phyloP scores from a whole-genome alignment of 2,329 filamentous ascomycete genomes.

The Lasiodiplodia sp. region DNA sequence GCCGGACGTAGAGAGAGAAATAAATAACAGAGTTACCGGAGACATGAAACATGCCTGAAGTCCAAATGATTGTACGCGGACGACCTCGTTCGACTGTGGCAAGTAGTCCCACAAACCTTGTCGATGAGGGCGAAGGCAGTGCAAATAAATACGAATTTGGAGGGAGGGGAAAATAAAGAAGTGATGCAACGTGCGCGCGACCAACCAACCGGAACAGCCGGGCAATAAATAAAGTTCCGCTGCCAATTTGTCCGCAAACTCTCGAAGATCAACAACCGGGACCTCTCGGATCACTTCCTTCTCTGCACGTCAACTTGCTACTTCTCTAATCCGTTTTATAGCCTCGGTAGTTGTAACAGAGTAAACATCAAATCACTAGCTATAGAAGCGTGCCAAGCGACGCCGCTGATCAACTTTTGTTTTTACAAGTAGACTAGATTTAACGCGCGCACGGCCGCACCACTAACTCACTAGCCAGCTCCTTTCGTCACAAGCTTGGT shows the following conservation, averaged over 20 bases:
- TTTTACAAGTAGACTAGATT: not conserved
- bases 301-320: not conserved
- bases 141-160: not conserved
- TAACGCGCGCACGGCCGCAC: not conserved
- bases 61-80: too few species aligned
- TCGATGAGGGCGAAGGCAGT: too few species aligned
- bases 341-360: not conserved
- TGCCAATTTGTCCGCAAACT: not conserved
- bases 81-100: too few species aligned
- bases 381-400: not conserved
- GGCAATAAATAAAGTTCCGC: not conserved
- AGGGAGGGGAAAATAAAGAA: not conserved
- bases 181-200: not conserved
- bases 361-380: not conserved
- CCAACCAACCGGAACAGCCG: conserved; percentile 14
- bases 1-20: too few species aligned
- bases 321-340: not conserved
- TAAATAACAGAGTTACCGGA: too few species aligned
- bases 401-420: not conserved
- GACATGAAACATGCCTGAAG: too few species aligned
- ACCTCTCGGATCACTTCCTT: not conserved
- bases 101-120: too few species aligned
- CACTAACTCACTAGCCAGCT: not conserved
- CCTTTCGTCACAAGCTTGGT: not conserved
- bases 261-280: not conserved